A percentile compares a stretch with the other conserved stretches of the same genome.
phyloP scores from a whole-genome alignment of 2,329 filamentous ascomycete species.

The Fusarium keratoplasticum region DNA sequence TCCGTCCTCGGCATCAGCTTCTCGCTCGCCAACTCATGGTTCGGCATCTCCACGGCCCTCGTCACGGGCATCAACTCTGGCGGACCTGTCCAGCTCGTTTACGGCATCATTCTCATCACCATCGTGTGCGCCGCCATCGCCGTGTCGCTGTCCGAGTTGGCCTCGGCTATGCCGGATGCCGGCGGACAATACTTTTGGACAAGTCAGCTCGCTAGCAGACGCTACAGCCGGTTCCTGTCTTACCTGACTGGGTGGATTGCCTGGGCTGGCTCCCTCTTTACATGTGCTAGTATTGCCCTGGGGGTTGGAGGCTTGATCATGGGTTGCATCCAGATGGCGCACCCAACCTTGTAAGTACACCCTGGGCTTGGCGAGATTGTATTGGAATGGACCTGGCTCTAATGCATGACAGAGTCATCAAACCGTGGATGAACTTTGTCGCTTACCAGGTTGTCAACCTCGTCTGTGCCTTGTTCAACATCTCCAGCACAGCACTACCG shows the following conservation, averaged over 20 bases:
- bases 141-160: not conserved
- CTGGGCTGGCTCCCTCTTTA: not conserved
- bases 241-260: not conserved
- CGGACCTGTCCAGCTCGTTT: not conserved
- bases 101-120: not conserved
- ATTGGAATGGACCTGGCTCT: too few relatives aligned
- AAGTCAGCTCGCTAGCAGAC: not conserved
- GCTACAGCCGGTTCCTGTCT: not conserved
- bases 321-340: not conserved
- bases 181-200: not conserved
- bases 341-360: not conserved
- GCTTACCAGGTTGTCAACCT: not conserved
- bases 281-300: not conserved
- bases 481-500: not conserved
- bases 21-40: conserved; percentile 21
- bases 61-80: conserved; percentile 18
- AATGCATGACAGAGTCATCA: not conserved
- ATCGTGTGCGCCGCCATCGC: not conserved
- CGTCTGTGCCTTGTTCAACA: not conserved
- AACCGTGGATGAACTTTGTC: not conserved
- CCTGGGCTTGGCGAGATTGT: too few relatives aligned
- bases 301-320: not conserved
- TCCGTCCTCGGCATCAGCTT: conserved; percentile 23
- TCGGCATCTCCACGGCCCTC: conserved; percentile 13
- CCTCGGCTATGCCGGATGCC: not conserved